Conservation (phyloP, 2,329 filamentous ascomycete species). For the Cucurbitaria berberidis region DNA sequence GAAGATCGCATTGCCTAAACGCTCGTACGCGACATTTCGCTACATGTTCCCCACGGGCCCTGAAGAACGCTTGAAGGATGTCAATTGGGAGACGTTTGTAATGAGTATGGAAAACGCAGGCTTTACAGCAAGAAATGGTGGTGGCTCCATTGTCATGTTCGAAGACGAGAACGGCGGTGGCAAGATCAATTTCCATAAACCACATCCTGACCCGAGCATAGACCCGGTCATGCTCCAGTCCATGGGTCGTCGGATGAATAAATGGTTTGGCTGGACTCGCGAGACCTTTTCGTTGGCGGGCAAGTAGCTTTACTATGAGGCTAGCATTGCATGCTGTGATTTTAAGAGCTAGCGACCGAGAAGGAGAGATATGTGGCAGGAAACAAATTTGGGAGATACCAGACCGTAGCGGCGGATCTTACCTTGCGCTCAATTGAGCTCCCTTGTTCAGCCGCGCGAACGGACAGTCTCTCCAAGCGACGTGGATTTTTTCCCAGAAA, state of each 20-base stretch:
- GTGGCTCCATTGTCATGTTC: conserved; percentile 26
- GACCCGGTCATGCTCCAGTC: conserved; percentile 35
- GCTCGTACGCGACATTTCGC: conserved; percentile 4
- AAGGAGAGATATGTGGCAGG: too few species aligned
- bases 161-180: conserved; percentile 7
- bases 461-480: too few species aligned
- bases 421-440: too few species aligned
- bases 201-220: conserved; percentile 33
- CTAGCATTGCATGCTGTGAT: too few species aligned
- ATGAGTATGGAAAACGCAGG: conserved; percentile 22
- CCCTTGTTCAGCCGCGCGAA: too few species aligned
- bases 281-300: conserved; percentile 15
- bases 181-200: conserved; percentile 37
- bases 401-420: too few species aligned
- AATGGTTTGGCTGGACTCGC: conserved; percentile 36
- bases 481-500: too few species aligned
- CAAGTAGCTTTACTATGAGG: too few species aligned
- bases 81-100: conserved; percentile 22
- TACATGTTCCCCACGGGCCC: conserved; percentile 18
- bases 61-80: conserved; percentile 13
- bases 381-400: too few species aligned
- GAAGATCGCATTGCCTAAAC: conserved; percentile 5
- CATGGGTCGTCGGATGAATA: conserved; percentile 36
- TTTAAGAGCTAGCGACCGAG: too few species aligned
- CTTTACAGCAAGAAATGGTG: conserved; percentile 13